Base-by-base conservation (phyloP, 495 filamentous ascomycete species). In the Penicillium tannophilum region DNA sequence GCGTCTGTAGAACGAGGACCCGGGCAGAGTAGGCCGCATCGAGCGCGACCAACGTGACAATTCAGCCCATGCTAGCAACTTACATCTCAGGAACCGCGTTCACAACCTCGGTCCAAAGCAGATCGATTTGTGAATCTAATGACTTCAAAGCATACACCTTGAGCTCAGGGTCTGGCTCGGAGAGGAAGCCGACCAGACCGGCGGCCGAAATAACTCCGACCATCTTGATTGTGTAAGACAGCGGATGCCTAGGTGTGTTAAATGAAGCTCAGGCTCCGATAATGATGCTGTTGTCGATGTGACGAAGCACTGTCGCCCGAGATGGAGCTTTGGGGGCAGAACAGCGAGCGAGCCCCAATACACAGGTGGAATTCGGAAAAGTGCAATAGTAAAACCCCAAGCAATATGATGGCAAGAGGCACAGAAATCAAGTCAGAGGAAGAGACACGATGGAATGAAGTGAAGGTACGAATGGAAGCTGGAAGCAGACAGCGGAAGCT, bases 31-130 rank as follows among this genome's bases (percentile, higher is more conserved):
- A 41, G 39, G 42, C 52, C 52, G 58, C 54, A 52, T 57, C 26
- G 50, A 52, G 9, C 14, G 45, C 26, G 26, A 54, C 31, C 17
- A 24, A 39, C 16, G 51, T 43, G 43, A 42, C 28, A 31, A 49
- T 17, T 49, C 14, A 36, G 17, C 39, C 9, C 17, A 28, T 17
- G 6, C 16, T 3, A 31, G 14, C 17, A 20, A 82, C 91, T 74
- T 79, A 97, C 93, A 99, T 97, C 76, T 97, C 88, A 63, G 88
- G 90, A 66, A 99, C 84, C 45, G 89, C 87, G 49, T 87, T 91
- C 30, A 93, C 92, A 48, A 99, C 90, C 79, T 99, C 94, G 55
- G 93, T 92, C 95, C 95, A 99, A 60, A 98, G 83, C 52, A 92
- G 87, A 72, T 98, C 92, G 66, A 99, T 94, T 65, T 97, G 88